A percentile compares a stretch with the other conserved stretches of the same genome.
Evolutionary conservation across 495 filamentous ascomycete species (phyloP).

Genomic region (Talaromyces stipitatus): DNA sequence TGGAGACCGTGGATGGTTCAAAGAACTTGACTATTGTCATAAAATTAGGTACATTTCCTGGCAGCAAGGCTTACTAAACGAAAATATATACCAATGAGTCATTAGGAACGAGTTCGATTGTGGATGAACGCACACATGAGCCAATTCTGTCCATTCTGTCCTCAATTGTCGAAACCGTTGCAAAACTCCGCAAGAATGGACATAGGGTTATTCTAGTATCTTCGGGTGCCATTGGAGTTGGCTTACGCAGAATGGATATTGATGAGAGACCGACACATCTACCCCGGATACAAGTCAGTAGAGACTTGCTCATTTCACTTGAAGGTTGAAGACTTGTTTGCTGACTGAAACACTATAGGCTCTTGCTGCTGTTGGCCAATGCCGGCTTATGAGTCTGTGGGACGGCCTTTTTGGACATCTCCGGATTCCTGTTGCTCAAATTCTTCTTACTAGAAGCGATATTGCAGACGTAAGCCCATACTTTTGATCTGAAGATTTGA

Average conservation of each 20-base stretch:
- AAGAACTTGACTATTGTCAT: conserved; percentile 71
- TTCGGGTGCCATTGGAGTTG: conserved; percentile 92
- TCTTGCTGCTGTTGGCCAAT: conserved; percentile 92
- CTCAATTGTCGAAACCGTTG: conserved; percentile 86
- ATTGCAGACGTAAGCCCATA: conserved; percentile 69
- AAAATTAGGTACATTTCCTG: conserved; percentile 70
- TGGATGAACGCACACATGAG: conserved; percentile 93
- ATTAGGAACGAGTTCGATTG: conserved; percentile 92
- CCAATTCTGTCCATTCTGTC: conserved; percentile 88
- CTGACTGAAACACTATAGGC: conserved; percentile 46
- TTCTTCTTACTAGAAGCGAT: conserved; percentile 91
- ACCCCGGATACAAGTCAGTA: conserved; percentile 64
- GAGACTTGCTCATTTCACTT: no score
- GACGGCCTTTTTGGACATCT: conserved; percentile 85
- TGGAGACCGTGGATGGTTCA: conserved; percentile 7
- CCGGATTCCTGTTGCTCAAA: conserved; percentile 84
- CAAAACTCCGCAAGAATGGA: conserved; percentile 78
- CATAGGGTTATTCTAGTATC: conserved; percentile 93
- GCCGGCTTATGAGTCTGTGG: conserved; percentile 91
- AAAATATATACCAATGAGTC: neutral
- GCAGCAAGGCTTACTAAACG: neutral
- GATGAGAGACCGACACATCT: conserved; percentile 84
- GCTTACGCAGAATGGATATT: conserved; percentile 80
- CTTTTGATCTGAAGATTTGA: no score
- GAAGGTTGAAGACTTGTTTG: conserved; percentile 2